These are phyloP conservation scores for Crucihimalaya himalaica DNA, from an alignment of 345 rosid genomes.

Conservation along the genomic window DNA sequence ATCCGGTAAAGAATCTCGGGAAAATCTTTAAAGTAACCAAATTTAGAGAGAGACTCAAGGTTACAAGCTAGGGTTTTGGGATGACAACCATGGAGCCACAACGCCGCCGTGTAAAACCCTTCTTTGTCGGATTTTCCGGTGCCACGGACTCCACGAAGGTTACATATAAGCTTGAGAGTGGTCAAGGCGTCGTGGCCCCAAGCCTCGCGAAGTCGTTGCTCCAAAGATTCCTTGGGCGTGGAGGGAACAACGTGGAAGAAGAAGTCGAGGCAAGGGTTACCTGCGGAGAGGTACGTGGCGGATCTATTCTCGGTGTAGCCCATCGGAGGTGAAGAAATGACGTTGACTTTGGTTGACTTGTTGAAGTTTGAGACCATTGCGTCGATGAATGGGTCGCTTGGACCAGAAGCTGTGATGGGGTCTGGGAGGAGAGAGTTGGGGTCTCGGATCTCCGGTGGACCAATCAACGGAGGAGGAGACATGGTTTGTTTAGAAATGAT, in stretches of 20 bases:
- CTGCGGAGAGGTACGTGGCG: constrained; percentile 43
- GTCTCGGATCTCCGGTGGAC: constrained; percentile 49
- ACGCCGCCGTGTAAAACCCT: constrained; percentile 61
- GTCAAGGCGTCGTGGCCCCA: constrained; percentile 58
- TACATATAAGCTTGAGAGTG: constrained; percentile 62
- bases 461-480: constrained; percentile 44
- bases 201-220: constrained; percentile 36
- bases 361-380: constrained; percentile 48
- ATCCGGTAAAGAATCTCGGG: constrained; percentile 69
- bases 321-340: constrained; percentile 31
- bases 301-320: constrained; percentile 52
- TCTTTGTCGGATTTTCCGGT: constrained; percentile 65
- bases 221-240: constrained; percentile 42
- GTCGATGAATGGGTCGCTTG: constrained; percentile 43
- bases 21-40: constrained; percentile 70
- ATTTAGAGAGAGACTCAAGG: constrained; percentile 38
- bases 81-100: constrained; percentile 59
- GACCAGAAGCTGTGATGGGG: background rate
- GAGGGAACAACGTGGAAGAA: constrained; percentile 63
- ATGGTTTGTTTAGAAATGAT: constrained; percentile 19
- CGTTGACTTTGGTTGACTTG: background rate
- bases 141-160: constrained; percentile 71
- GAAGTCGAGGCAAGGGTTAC: constrained; percentile 64
- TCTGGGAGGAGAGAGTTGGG: background rate
- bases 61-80: constrained; percentile 67